phyloP scores from a whole-genome alignment of 306 rosid genomes.

The Cicer chorassanicum region DNA sequence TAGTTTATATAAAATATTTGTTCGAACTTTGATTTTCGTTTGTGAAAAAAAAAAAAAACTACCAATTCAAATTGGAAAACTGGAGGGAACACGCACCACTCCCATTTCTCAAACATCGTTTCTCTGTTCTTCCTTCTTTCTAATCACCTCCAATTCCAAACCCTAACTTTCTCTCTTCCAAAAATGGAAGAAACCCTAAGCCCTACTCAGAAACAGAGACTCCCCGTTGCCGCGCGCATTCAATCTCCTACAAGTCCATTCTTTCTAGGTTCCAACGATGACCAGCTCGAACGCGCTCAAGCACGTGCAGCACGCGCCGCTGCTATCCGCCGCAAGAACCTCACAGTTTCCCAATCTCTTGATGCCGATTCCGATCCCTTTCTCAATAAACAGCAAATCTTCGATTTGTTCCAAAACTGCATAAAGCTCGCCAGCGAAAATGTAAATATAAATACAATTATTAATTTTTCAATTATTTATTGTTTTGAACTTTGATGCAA shows the following conservation, averaged over 20 bases:
- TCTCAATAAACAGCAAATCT: slow-evolving; percentile 82
- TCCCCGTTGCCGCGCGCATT: slow-evolving; percentile 69
- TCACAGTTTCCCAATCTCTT: slow-evolving; percentile 42
- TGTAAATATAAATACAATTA: slow-evolving; percentile 40
- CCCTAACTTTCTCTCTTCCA: slow-evolving; percentile 44
- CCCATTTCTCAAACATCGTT: slow-evolving; percentile 20
- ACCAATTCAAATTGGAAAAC: slow-evolving; percentile 47
- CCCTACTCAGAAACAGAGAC: slow-evolving; percentile 70
- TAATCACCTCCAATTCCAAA: slow-evolving; percentile 21
- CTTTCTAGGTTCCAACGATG: slow-evolving; percentile 84
- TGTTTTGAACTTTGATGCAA: neutral
- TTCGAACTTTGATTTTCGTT: too few species aligned
- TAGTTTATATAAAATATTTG: too few species aligned
- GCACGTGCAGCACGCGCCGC: slow-evolving; percentile 96
- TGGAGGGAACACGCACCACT: slow-evolving; percentile 67
- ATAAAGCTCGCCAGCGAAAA: slow-evolving; percentile 98
- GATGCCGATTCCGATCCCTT: slow-evolving; percentile 47
- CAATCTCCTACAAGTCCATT: slow-evolving; percentile 92
- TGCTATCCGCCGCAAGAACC: slow-evolving; percentile 69
- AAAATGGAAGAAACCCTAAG: slow-evolving; percentile 82
- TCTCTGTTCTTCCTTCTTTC: slow-evolving; percentile 13
- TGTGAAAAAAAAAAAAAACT: neutral
- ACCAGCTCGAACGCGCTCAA: slow-evolving; percentile 85
- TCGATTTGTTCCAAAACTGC: slow-evolving; percentile 94
- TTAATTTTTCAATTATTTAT: neutral